Evolutionary conservation across 176 grass and related monocot genomes (phyloP).

Genomic region (Zoysia pacifica): DNA sequence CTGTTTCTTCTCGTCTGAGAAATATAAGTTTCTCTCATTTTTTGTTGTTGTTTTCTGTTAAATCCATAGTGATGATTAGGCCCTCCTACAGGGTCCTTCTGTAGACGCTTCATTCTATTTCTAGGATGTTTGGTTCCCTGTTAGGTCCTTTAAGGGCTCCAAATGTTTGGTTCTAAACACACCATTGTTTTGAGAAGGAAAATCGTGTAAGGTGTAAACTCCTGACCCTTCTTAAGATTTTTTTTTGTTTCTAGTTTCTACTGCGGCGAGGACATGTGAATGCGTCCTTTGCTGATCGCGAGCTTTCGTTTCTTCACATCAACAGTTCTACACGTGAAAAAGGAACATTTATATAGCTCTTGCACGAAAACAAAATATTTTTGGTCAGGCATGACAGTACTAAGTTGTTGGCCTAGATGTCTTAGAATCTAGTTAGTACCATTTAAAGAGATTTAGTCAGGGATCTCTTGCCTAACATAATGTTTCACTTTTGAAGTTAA

Average conservation of each 20-base stretch:
- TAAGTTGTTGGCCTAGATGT: not conserved
- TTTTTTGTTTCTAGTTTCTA: conserved; percentile 14
- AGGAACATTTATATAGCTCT: not conserved
- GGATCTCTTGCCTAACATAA: conserved; percentile 19
- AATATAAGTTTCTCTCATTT: not conserved
- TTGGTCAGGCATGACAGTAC: not conserved
- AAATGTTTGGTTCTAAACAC: conserved; percentile 5
- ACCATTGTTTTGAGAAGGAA: conserved; percentile 13
- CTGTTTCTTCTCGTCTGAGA: not conserved
- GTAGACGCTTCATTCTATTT: no score
- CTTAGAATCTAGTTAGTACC: not conserved
- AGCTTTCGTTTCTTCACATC: not conserved
- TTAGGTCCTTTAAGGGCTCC: no score
- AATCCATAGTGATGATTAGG: not conserved
- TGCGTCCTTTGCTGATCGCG: not conserved
- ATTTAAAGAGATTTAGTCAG: conserved; percentile 27
- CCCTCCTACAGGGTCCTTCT: not conserved
- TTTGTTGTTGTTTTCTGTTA: not conserved
- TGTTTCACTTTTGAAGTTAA: conserved; percentile 34
- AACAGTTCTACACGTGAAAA: not conserved
- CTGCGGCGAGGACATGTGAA: conserved; percentile 4
- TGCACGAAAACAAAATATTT: not conserved
- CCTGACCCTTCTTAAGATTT: not conserved
- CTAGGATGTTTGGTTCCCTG: no score
- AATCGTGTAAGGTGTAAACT: not conserved